Conservation (phyloP, 306 rosid genomes). For the Oxytropis ochrocephala region DNA sequence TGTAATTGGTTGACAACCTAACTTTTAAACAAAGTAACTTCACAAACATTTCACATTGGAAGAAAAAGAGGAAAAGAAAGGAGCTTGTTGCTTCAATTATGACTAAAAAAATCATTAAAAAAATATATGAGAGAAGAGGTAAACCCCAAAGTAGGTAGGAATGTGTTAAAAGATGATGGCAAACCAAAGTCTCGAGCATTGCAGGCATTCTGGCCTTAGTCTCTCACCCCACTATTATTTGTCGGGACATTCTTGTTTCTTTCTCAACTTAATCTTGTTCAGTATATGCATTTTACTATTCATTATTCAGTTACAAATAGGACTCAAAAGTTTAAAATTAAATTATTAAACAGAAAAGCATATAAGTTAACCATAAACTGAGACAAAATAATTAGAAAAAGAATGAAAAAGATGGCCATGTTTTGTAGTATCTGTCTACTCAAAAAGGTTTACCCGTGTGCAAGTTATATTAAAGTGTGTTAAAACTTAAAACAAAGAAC, state of each 20-base stretch:
- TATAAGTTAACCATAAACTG: slow-evolving; percentile 1
- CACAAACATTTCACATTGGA: background rate
- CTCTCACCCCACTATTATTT: slow-evolving; percentile 57
- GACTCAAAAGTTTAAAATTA: background rate
- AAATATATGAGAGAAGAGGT: slow-evolving; percentile 18
- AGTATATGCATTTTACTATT: background rate
- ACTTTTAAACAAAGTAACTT: background rate
- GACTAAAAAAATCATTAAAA: slow-evolving; percentile 16
- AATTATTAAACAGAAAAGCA: slow-evolving; percentile 5
- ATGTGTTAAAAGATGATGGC: slow-evolving; percentile 41
- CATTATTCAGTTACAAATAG: slow-evolving; percentile 20
- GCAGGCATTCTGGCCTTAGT: slow-evolving; percentile 53
- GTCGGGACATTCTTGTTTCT: slow-evolving; percentile 56
- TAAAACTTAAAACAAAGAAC: slow-evolving; percentile 33
- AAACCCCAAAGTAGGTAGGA: slow-evolving; percentile 36
- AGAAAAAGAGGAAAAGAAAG: slow-evolving; percentile 23
- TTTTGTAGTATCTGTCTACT: slow-evolving; percentile 11
- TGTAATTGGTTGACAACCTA: slow-evolving; percentile 7
- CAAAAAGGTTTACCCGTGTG: slow-evolving; percentile 17
- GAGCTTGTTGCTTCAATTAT: slow-evolving; percentile 17
- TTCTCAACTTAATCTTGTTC: slow-evolving; percentile 27
- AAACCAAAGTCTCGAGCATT: slow-evolving; percentile 53
- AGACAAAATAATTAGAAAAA: slow-evolving; percentile 16
- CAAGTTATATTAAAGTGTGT: slow-evolving; percentile 17
- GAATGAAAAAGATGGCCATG: slow-evolving; percentile 30